Evolutionary conservation across 2,329 filamentous ascomycete genomes (phyloP).

Genomic region (Fusarium redolens): DNA sequence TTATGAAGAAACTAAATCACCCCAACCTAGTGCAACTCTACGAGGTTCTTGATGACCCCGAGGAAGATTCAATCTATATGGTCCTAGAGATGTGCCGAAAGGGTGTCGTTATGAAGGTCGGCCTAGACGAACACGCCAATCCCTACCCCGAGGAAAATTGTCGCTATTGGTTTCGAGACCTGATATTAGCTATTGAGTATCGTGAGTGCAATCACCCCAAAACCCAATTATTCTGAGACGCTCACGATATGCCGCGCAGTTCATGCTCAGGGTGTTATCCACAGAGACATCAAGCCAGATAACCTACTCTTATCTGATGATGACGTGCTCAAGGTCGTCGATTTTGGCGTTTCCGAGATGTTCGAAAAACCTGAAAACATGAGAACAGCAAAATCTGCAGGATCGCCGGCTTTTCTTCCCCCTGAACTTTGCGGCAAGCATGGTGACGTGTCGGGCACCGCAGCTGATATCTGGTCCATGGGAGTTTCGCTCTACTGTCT

Average conservation of each 20-base stretch:
- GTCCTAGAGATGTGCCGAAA: constrained; percentile 99
- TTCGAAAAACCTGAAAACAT: constrained; percentile 88
- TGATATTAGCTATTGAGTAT: constrained; percentile 96
- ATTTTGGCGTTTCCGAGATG: constrained; percentile 99
- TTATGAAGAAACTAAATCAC: constrained; percentile 99
- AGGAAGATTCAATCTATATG: constrained; percentile 97
- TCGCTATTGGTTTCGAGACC: constrained; percentile 91
- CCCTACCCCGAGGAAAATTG: constrained; percentile 87
- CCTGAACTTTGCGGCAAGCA: constrained; percentile 92
- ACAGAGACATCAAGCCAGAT: constrained; percentile 97
- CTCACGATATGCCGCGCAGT: constrained; percentile 60
- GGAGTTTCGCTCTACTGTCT: constrained; percentile 94
- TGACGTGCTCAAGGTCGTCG: constrained; percentile 94
- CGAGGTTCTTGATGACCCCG: constrained; percentile 94
- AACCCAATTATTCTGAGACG: too few relatives aligned
- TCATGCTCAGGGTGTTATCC: constrained; percentile 93
- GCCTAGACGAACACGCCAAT: constrained; percentile 82
- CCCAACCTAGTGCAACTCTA: constrained; percentile 92
- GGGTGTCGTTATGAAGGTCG: constrained; percentile 96
- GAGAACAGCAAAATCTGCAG: constrained; percentile 92
- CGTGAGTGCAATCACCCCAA: constrained; percentile 60
- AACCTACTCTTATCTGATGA: constrained; percentile 92
- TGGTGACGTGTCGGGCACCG: constrained; percentile 86
- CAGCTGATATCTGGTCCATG: constrained; percentile 99
- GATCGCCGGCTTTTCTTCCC: constrained; percentile 93